These are phyloP conservation scores for Avena atlantica DNA, from an alignment of 176 grass and related monocot genomes.

Conservation along the genomic window DNA sequence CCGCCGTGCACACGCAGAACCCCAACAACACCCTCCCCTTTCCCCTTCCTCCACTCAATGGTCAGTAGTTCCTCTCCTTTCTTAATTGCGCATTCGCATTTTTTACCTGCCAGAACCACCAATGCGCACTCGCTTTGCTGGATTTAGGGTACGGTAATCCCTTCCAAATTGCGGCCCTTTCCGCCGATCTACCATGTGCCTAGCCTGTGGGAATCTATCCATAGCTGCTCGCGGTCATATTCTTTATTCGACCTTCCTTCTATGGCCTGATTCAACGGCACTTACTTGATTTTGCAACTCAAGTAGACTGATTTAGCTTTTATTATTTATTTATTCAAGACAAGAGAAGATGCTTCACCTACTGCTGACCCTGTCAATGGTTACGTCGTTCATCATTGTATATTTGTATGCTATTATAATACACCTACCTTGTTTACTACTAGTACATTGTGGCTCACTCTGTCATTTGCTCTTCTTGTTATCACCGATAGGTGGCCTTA, in stretches of 20 bases:
- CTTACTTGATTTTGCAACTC: neutral
- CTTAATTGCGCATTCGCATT: neutral
- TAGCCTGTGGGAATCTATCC: slow-evolving; percentile 10
- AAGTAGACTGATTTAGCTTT: slow-evolving; percentile 23
- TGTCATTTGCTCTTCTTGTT: slow-evolving; percentile 11
- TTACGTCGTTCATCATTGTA: neutral
- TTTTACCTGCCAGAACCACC: neutral
- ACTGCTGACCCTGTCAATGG: slow-evolving; percentile 7
- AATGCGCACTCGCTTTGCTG: neutral
- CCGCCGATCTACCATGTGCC: slow-evolving; percentile 17
- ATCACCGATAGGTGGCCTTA: neutral
- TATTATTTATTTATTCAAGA: slow-evolving; percentile 19
- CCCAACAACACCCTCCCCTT: slow-evolving; percentile 40
- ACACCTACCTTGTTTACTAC: neutral
- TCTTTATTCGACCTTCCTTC: neutral
- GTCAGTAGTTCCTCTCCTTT: slow-evolving; percentile 26
- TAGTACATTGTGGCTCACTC: neutral
- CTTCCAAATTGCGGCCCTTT: slow-evolving; percentile 22
- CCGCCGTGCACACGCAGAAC: slow-evolving; percentile 53
- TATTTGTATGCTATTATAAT: slow-evolving; percentile 5
- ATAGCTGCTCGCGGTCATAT: slow-evolving; percentile 1
- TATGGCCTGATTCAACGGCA: neutral
- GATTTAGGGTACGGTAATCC: slow-evolving; percentile 27
- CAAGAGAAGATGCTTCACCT: slow-evolving; percentile 2
- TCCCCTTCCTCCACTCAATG: slow-evolving; percentile 37